phyloP scores from a whole-genome alignment of 2,329 filamentous ascomycete species.

The Sclerotinia spermophila region DNA sequence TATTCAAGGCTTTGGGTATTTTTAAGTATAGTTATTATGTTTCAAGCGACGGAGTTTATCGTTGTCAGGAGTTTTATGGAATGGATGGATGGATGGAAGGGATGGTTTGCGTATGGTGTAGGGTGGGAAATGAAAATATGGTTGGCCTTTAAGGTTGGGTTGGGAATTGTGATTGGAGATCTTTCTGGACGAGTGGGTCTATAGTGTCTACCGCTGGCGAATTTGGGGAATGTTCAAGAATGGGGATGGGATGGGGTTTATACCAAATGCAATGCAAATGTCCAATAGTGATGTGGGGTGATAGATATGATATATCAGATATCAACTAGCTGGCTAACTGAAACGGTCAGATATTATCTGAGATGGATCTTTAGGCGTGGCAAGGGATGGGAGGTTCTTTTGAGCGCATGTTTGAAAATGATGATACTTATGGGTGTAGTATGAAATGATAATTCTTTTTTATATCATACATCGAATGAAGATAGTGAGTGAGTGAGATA shows the following conservation, averaged over 20 bases:
- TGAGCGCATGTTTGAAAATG: background rate
- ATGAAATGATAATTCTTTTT: conserved; percentile 5
- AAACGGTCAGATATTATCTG: background rate
- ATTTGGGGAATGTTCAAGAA: conserved; percentile 6
- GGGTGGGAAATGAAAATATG: conserved; percentile 16
- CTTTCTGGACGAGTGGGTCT: conserved; percentile 4
- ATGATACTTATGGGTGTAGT: background rate
- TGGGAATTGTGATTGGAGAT: conserved; percentile 12
- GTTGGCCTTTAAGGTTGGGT: conserved; percentile 8
- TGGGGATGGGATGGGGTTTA: background rate
- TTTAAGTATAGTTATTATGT: conserved; percentile 14
- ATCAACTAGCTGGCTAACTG: background rate
- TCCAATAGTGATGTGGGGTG: background rate
- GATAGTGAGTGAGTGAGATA: too few relatives aligned
- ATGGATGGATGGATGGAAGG: background rate
- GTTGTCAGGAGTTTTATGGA: conserved; percentile 5
- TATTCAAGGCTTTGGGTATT: conserved; percentile 12
- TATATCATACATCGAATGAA: background rate
- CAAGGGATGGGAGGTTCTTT: background rate
- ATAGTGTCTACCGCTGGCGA: conserved; percentile 4
- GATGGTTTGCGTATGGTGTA: conserved; percentile 2
- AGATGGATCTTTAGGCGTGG: background rate
- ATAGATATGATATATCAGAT: background rate
- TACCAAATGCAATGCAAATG: background rate
- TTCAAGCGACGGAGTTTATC: conserved; percentile 19